Evolutionary conservation across 331 rosid genomes (phyloP).

Genomic region (Telfairia occidentalis): DNA sequence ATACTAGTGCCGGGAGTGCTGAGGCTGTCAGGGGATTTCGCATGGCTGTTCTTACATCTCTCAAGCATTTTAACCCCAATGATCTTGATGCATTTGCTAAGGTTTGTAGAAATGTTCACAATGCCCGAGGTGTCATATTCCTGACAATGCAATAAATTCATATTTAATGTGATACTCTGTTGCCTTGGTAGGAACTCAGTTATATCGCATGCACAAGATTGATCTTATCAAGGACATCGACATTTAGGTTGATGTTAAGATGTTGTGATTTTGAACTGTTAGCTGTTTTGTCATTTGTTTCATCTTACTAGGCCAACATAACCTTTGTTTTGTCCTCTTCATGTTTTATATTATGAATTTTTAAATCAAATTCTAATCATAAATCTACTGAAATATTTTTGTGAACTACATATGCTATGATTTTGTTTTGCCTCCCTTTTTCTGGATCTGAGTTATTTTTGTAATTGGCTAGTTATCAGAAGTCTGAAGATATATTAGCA

Average conservation of each 20-base stretch:
- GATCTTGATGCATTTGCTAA: slow-evolving; percentile 95
- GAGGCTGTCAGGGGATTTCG: slow-evolving; percentile 90
- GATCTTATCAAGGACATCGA: slow-evolving; percentile 2
- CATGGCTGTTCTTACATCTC: slow-evolving; percentile 93
- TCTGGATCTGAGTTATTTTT: background rate
- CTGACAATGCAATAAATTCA: background rate
- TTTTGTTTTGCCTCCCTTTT: background rate
- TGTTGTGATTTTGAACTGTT: background rate
- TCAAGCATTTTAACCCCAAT: slow-evolving; percentile 89
- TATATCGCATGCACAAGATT: background rate
- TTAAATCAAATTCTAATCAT: background rate
- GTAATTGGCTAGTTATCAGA: background rate
- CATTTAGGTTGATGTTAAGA: background rate
- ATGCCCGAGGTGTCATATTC: slow-evolving; percentile 9
- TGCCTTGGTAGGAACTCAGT: background rate
- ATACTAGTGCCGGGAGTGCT: slow-evolving; percentile 57
- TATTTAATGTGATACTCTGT: background rate
- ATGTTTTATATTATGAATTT: background rate
- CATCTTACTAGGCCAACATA: background rate
- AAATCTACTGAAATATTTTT: background rate
- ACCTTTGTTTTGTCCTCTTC: background rate
- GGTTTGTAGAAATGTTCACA: slow-evolving; percentile 44
- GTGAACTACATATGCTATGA: background rate
- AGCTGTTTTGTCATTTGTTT: background rate
- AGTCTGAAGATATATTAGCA: background rate